These are phyloP conservation scores for Carex kokanica DNA, from an alignment of 176 grass and related monocot genomes.

Conservation along the genomic window DNA sequence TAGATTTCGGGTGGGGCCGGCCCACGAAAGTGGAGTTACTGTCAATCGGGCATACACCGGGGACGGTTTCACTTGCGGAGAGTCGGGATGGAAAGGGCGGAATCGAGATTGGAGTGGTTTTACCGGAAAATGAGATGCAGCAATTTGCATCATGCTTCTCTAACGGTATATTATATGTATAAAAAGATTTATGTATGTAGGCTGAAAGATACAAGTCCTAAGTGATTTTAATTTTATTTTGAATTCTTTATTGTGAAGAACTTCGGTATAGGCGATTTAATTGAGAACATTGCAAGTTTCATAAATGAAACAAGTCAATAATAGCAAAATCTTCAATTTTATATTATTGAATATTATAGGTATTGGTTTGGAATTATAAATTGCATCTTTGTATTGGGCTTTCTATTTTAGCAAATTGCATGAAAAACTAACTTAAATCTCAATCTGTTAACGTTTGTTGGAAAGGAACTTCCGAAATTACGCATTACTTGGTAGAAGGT, in stretches of 20 bases:
- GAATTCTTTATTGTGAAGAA: neutral
- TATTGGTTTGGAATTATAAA: no score
- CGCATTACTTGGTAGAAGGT: neutral
- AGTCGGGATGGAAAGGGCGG: constrained; percentile 45
- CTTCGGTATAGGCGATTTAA: neutral
- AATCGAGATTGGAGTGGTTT: constrained; percentile 79
- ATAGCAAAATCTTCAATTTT: neutral
- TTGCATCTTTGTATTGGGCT: neutral
- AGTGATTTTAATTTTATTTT: neutral
- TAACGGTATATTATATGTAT: constrained; percentile 27
- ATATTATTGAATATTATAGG: no score
- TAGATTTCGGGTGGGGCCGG: constrained; percentile 63
- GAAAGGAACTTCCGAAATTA: neutral
- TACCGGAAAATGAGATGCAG: constrained; percentile 64
- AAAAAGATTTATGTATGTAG: neutral
- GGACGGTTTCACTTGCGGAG: constrained; percentile 82
- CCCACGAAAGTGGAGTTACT: constrained; percentile 77
- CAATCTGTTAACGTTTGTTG: neutral
- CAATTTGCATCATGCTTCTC: constrained; percentile 46
- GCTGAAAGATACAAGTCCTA: neutral
- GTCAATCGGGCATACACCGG: constrained; percentile 88
- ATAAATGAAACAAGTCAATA: neutral
- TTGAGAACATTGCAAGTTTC: neutral
- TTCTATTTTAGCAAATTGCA: neutral
- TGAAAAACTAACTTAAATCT: neutral